These are phyloP conservation scores for Fusarium beomiforme DNA, from an alignment of 2,329 filamentous ascomycete genomes.

Conservation along the genomic window DNA sequence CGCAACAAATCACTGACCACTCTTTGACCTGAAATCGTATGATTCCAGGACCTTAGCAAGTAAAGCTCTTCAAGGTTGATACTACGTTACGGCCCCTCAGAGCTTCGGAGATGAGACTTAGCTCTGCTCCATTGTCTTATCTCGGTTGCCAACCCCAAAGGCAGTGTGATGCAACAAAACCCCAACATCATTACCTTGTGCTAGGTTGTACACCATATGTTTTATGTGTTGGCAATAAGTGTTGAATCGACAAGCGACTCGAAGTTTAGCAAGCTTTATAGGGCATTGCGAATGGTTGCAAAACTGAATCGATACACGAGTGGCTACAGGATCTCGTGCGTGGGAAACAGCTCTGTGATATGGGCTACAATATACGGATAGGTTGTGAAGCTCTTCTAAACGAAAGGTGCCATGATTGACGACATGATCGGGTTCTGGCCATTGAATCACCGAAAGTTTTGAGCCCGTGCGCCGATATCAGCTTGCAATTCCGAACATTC, in stretches of 20 bases:
- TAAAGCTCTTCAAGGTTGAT: conserved; percentile 13
- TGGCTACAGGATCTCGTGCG: background rate
- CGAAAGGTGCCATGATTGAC: conserved; percentile 15
- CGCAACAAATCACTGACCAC: conserved; percentile 17
- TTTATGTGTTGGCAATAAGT: conserved; percentile 16
- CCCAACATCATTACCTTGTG: conserved; percentile 4
- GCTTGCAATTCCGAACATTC: conserved; percentile 5
- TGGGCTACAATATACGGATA: background rate
- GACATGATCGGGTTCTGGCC: background rate
- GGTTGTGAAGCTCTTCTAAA: background rate
- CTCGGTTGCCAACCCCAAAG: conserved; percentile 24
- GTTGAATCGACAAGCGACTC: background rate
- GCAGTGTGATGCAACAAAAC: conserved; percentile 4
- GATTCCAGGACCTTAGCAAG: conserved; percentile 21
- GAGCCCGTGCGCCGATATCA: conserved; percentile 10
- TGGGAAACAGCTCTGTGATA: background rate
- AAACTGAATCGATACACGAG: background rate
- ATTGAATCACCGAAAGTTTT: conserved; percentile 18
- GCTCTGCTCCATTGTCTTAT: conserved; percentile 31
- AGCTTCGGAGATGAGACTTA: conserved; percentile 32
- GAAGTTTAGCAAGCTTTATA: background rate
- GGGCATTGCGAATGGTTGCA: background rate
- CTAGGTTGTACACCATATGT: conserved; percentile 3
- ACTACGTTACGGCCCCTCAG: conserved; percentile 13
- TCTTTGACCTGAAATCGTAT: conserved; percentile 26